Evolutionary conservation across 2,329 filamentous ascomycete species (phyloP), one percentile per base, ranked within the genome.

Genomic region (Xylaria sp.): DNA sequence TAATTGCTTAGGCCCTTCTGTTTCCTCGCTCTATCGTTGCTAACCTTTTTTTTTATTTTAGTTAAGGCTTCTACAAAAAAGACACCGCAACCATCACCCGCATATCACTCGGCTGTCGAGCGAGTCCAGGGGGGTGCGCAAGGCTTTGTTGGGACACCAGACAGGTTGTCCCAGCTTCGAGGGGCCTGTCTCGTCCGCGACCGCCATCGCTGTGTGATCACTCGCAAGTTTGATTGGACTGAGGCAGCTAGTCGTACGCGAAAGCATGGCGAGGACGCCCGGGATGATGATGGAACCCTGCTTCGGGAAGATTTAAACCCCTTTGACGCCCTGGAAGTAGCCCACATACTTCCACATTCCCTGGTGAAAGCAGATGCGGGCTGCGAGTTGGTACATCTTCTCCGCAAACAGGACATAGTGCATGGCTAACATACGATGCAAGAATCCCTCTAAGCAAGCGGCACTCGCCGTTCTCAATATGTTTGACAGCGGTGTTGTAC

Each of bases 401-500:
- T n/a, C n/a, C n/a, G n/a, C n/a, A n/a, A n/a, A n/a, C n/a, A n/a
- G n/a, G n/a, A n/a, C n/a, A n/a, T n/a, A n/a, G 45, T 61, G 38
- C 53, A 25, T 54, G 54, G 53, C 60, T 68, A 58, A 69, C 27
- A 4, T 31, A 55, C 25, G 13, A 17, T 55, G 20, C 15, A 66
- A 65, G 62, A 63, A 61, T 47, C 44, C 54, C 71, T 74, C 73
- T n/a, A 77, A 78, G 67, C 64, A 77, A 73, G 73, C 75, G 0
- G 77, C 78, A 7, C 71, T 82, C 10, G 70, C 72, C 20, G 77
- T 82, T 44, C 76, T 82, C 1, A 79, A 81, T 31, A 82, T 82
- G 79, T 81, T 83, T 64, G 79, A 82, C 63, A 70, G 56, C 36
- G 77, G 75, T 29, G 72, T 78, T 39, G 72, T 72, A 10, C 71